These are phyloP conservation scores for Globisporangium spiculum DNA, from an alignment of 352 stramenopile genomes.

Conservation along the genomic window DNA sequence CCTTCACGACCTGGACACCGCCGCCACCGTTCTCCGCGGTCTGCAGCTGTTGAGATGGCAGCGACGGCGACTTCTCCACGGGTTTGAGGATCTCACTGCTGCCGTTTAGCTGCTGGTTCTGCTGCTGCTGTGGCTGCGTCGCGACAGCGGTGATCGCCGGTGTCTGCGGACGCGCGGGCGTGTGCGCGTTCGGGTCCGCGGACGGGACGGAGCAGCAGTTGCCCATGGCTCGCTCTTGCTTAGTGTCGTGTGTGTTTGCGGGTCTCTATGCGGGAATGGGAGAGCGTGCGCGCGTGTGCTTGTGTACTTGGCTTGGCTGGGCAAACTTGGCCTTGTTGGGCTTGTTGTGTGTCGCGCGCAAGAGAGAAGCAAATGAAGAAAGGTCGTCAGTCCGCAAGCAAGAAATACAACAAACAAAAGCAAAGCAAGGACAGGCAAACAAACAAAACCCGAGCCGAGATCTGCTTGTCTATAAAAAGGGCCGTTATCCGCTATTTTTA, in stretches of 20 bases:
- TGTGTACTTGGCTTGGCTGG: not conserved
- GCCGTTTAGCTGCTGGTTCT: not conserved
- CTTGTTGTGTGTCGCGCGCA: not conserved
- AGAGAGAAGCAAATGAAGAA: constrained; percentile 10
- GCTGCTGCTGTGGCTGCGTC: not conserved
- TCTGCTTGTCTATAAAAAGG: not conserved
- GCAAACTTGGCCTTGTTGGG: not conserved
- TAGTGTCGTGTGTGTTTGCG: not conserved
- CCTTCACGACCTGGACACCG: constrained; percentile 11
- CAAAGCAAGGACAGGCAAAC: constrained; percentile 4
- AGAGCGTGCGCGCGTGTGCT: not conserved
- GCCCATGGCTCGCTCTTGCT: constrained; percentile 39
- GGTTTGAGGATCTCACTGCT: constrained; percentile 8
- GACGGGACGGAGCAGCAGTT: constrained; percentile 80
- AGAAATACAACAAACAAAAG: not conserved
- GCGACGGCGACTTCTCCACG: constrained; percentile 7
- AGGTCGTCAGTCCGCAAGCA: constrained; percentile 2
- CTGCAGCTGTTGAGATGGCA: not conserved
- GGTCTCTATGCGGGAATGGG: not conserved
- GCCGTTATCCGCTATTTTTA: not conserved
- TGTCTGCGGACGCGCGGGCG: not conserved
- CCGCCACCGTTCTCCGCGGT: constrained; percentile 1
- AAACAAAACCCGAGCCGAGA: not conserved
- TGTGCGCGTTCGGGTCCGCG: constrained; percentile 27
- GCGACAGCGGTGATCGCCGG: not conserved